Percentiles rank a stretch among this genome's conserved stretches.
phyloP scores from a whole-genome alignment of 2,329 filamentous ascomycete species.

The Aquanectria penicillioides region DNA sequence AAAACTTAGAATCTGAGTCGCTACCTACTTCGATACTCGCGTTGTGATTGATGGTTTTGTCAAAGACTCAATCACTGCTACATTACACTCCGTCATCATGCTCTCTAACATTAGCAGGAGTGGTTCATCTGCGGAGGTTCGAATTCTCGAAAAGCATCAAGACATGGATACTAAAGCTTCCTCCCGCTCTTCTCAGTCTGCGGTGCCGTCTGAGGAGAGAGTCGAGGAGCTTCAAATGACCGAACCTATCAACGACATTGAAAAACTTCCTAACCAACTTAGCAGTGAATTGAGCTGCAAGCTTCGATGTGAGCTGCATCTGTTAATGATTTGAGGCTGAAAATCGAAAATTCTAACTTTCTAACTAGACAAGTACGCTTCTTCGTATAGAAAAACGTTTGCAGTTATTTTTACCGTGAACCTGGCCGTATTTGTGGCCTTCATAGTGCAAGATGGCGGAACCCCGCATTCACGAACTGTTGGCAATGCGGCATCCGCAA shows the following conservation, averaged over 20 bases:
- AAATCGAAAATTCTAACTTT: not conserved
- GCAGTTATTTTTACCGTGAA: conserved; percentile 28
- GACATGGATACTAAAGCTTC: too few species aligned
- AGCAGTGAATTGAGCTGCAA: not conserved
- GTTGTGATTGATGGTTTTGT: too few species aligned
- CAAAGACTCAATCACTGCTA: too few species aligned
- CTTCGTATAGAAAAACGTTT: conserved; percentile 27
- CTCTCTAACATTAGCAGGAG: too few species aligned
- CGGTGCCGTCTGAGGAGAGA: too few species aligned
- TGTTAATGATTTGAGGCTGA: not conserved
- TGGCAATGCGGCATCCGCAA: conserved; percentile 28
- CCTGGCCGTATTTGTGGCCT: conserved; percentile 12
- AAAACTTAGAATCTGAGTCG: too few species aligned
- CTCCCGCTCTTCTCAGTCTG: too few species aligned
- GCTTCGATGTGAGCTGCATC: not conserved
- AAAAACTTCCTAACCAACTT: not conserved
- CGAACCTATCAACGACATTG: not conserved
- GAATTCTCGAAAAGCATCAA: too few species aligned
- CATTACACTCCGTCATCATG: too few species aligned
- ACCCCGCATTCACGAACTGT: conserved; percentile 19
- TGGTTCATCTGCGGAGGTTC: too few species aligned
- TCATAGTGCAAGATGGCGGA: conserved; percentile 22
- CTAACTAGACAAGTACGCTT: not conserved
- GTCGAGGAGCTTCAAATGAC: too few species aligned
- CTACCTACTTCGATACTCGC: too few species aligned